phyloP scores from a whole-genome alignment of 2,329 filamentous ascomycete species.

The Apiospora hydei region DNA sequence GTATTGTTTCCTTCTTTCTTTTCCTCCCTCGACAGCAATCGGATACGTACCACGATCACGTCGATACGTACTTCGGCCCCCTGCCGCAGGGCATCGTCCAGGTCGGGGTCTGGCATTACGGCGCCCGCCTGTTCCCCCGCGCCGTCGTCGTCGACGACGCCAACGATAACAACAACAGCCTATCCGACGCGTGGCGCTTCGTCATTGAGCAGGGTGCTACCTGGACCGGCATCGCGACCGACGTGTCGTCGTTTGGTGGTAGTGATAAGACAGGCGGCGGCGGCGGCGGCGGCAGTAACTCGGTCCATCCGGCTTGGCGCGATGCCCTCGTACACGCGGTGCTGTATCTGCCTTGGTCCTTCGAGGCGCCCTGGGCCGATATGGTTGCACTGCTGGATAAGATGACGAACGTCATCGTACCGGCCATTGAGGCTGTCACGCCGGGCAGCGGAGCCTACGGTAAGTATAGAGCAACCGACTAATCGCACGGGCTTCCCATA shows the following conservation, averaged over 20 bases:
- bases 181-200: slow-evolving; percentile 31
- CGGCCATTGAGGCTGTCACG: slow-evolving; percentile 35
- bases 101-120: slow-evolving; percentile 44
- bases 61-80: slow-evolving; percentile 45
- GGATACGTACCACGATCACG: slow-evolving; percentile 41
- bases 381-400: slow-evolving; percentile 37
- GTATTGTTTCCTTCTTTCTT: too few species aligned
- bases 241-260: slow-evolving; percentile 31
- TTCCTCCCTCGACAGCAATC: too few species aligned
- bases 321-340: slow-evolving; percentile 35
- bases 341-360: slow-evolving; percentile 33
- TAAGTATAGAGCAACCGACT: too few species aligned
- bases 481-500: too few species aligned
- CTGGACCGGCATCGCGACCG: slow-evolving; percentile 41
- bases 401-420: slow-evolving; percentile 42
- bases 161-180: too few species aligned
- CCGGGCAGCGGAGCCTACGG: slow-evolving; percentile 40
- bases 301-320: slow-evolving; percentile 46
- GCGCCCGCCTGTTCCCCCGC: slow-evolving; percentile 43
- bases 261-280: neutral
- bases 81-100: slow-evolving; percentile 44
- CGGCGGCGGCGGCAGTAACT: slow-evolving; percentile 35
- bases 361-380: slow-evolving; percentile 32
- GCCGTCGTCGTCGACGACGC: too few species aligned
- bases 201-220: slow-evolving; percentile 42